phyloP scores from a whole-genome alignment of 169 alveolate genomes.

The Plasmodium fragile region DNA sequence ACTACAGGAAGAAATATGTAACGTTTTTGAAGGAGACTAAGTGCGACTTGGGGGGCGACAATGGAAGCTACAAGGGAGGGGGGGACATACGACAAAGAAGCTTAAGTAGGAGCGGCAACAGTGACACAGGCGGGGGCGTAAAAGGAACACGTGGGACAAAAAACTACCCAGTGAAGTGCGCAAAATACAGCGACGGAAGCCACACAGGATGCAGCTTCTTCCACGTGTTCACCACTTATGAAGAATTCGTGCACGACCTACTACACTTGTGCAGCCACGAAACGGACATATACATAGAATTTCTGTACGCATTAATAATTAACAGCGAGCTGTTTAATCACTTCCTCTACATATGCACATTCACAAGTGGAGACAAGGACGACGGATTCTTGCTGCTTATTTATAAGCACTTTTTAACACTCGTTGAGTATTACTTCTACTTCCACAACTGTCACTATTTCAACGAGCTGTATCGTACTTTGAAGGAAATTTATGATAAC shows the following conservation, averaged over 20 bases:
- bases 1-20: constrained; percentile 28
- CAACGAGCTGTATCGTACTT: constrained; percentile 12
- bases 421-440: constrained; percentile 39
- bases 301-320: constrained; percentile 35
- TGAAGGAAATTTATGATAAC: constrained; percentile 14
- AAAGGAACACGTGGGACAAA: not conserved
- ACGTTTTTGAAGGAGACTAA: constrained; percentile 10
- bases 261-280: constrained; percentile 16
- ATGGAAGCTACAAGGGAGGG: not conserved
- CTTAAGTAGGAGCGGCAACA: not conserved
- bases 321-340: constrained; percentile 33
- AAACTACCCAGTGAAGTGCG: not conserved
- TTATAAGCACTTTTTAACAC: constrained; percentile 26
- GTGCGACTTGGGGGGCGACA: not conserved
- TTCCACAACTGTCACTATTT: constrained; percentile 4
- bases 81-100: not conserved
- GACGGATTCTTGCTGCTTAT: constrained; percentile 19
- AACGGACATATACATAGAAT: constrained; percentile 48
- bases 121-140: not conserved
- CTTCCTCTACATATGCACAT: constrained; percentile 49
- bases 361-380: constrained; percentile 25
- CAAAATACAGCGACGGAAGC: not conserved
- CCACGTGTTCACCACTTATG: constrained; percentile 1
- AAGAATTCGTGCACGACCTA: constrained; percentile 8
- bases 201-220: not conserved